Percentiles rank a stretch among this genome's conserved stretches.
Conservation (phyloP, 805 yeast genomes). For the Candida maesae region DNA sequence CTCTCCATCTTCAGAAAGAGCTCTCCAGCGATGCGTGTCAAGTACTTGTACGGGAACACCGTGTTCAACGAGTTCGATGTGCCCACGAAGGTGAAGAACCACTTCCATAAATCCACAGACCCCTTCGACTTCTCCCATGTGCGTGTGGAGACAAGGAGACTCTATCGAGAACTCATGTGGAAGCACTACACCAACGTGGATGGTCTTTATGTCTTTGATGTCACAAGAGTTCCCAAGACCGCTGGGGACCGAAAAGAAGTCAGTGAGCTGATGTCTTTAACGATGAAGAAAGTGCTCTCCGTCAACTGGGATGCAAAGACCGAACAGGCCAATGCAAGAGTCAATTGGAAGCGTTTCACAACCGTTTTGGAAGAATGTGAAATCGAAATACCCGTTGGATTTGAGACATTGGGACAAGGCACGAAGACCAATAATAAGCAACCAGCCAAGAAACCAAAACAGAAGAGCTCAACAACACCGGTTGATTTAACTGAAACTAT, state of each 20-base stretch:
- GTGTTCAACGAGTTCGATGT: slow-evolving; percentile 16
- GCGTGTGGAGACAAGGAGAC: slow-evolving; percentile 17
- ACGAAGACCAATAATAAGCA: not conserved
- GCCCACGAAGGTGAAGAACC: slow-evolving; percentile 1
- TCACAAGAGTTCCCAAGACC: slow-evolving; percentile 15
- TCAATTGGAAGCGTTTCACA: slow-evolving; percentile 18
- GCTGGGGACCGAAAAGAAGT: slow-evolving; percentile 8
- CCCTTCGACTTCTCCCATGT: slow-evolving; percentile 20
- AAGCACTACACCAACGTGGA: slow-evolving; percentile 14
- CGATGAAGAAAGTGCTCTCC: slow-evolving; percentile 5
- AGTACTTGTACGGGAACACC: slow-evolving; percentile 14
- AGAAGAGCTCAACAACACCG: not conserved
- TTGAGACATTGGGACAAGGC: not conserved
- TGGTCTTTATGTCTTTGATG: slow-evolving; percentile 23
- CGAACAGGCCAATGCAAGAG: slow-evolving; percentile 5
- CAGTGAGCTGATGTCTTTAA: slow-evolving; percentile 1
- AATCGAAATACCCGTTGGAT: not conserved
- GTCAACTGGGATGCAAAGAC: not conserved
- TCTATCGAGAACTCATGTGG: slow-evolving; percentile 12
- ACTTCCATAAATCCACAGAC: slow-evolving; percentile 13
- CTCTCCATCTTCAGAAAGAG: slow-evolving; percentile 22
- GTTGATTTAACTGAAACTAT: not conserved
- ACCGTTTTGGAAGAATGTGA: slow-evolving; percentile 10
- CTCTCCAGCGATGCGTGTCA: slow-evolving; percentile 22
- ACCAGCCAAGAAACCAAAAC: not conserved